These are phyloP conservation scores for Psilocybe sp. DNA, from an alignment of 768 basidiomycete species.

Conservation along the genomic window DNA sequence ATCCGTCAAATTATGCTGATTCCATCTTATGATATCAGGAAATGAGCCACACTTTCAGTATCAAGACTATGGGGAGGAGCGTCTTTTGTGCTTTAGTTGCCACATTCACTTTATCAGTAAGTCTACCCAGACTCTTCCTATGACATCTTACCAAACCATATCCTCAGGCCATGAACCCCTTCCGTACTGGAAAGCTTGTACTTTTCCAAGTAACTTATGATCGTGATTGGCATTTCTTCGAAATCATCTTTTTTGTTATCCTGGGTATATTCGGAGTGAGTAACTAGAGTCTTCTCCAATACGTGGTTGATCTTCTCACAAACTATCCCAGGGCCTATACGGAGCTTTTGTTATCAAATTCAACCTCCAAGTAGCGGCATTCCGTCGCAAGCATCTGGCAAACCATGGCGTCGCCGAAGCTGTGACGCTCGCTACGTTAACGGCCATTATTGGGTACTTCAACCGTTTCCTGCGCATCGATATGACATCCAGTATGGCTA, in stretches of 20 bases:
- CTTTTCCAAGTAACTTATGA: conserved; percentile 97
- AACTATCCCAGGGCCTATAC: conserved; percentile 75
- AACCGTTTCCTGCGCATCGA: conserved; percentile 95
- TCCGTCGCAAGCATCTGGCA: conserved; percentile 86
- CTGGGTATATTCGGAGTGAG: conserved; percentile 93
- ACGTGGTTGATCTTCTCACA: conserved; percentile 3
- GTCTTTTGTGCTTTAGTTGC: conserved; percentile 97
- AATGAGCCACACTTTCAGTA: conserved; percentile 97
- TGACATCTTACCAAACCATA: background rate
- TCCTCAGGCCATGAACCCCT: conserved; percentile 92
- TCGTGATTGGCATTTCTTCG: conserved; percentile 98
- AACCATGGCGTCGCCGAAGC: conserved; percentile 88
- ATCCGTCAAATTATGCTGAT: background rate
- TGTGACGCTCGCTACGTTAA: conserved; percentile 79
- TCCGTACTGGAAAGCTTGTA: conserved; percentile 95
- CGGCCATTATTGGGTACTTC: conserved; percentile 89
- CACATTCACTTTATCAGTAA: conserved; percentile 90
- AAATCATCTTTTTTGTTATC: conserved; percentile 93
- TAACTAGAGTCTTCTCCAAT: conserved; percentile 6
- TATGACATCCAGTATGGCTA: conserved; percentile 95
- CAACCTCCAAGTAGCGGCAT: conserved; percentile 92
- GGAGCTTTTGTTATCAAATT: conserved; percentile 97
- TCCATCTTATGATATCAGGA: conserved; percentile 50
- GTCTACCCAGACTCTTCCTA: conserved; percentile 25
- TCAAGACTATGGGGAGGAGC: conserved; percentile 98